Percentiles rank a stretch among this genome's conserved stretches.
phyloP scores from a whole-genome alignment of 106 monocot genomes.

The Ottelia alismoides region DNA sequence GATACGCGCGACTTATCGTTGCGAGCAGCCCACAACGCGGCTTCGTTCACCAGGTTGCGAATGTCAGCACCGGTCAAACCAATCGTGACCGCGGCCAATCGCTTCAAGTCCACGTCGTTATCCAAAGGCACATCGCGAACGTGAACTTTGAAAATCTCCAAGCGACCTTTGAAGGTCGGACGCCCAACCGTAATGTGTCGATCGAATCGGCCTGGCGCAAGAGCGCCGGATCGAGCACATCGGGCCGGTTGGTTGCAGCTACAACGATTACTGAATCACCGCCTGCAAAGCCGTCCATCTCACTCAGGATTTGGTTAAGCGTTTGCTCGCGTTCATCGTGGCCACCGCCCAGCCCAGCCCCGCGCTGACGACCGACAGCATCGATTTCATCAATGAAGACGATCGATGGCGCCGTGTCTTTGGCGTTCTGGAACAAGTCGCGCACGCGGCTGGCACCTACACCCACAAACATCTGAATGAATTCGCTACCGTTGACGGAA shows the following conservation, averaged over 20 bases:
- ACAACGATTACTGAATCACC: slow-evolving; percentile 66
- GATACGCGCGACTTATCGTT: slow-evolving; percentile 64
- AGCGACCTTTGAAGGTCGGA: neutral
- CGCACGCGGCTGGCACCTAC: slow-evolving; percentile 2
- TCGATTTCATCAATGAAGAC: slow-evolving; percentile 95
- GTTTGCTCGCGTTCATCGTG: no score
- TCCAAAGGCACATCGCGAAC: slow-evolving; percentile 75
- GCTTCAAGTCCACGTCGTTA: slow-evolving; percentile 59
- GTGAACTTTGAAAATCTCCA: slow-evolving; percentile 4
- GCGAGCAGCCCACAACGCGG: slow-evolving; percentile 82
- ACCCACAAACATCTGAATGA: slow-evolving; percentile 78
- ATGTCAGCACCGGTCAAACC: slow-evolving; percentile 94
- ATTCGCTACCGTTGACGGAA: no score
- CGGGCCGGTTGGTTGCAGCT: no score
- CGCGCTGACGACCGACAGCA: no score
- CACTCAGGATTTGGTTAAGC: no score
- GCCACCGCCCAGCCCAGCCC: no score
- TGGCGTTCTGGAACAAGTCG: slow-evolving; percentile 26
- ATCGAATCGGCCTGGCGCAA: slow-evolving; percentile 6
- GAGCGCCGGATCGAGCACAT: slow-evolving; percentile 6
- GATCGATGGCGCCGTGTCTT: slow-evolving; percentile 41
- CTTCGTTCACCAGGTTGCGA: slow-evolving; percentile 85
- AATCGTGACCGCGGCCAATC: slow-evolving; percentile 80
- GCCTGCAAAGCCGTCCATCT: slow-evolving; percentile 92
- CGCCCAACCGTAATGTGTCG: slow-evolving; percentile 6